Base-by-base conservation (phyloP, 306 rosid genomes). In the Echinosophora koreensis region DNA sequence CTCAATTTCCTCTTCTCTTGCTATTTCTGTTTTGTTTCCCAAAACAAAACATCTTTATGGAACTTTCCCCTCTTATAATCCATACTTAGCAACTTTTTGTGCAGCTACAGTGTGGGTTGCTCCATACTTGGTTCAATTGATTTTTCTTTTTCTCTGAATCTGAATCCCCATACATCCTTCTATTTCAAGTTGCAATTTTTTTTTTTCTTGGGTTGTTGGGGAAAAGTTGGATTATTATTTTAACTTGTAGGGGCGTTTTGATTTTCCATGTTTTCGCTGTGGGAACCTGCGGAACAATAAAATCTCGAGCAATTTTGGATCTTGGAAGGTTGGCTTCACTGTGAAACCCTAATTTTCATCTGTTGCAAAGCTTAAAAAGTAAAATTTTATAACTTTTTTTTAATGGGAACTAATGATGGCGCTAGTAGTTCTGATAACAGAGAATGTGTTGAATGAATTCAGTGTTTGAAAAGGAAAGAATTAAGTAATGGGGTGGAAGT, bases 391-490 rank as follows among this genome's bases (percentile, higher is more conserved):
- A 0, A 67, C 77, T 38, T n/a, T 70, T 64, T 41, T 47, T 64
- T 13, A 32, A 90, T 90, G 94, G 87, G 69, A 10, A 61, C 15
- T 34, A 84, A 73, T 27, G 84, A 74, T 58, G 87, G 85, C 73
- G 66, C 38, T 5, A 44, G 77, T 78, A 85, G 71, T 81, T 88
- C 78, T 65, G 79, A 66, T 60, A 35, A 39, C n/a, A 8, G 47
- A 47, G 84, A 83, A 70, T 60, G 68, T 46, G 11, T 80, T 32
- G 70, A 28, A 66, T 77, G 60, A 65, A 69, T 51, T 69, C 79
- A 62, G 49, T 39, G 66, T 15, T 50, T 14, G 18, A 50, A n/a
- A 47, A 47, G 6, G 0, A 5, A 55, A 50, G 80, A 54, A 10
- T 74, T 60, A 2, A 61, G 46, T 72, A 81, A 81, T 65, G 87